These are phyloP conservation scores for Ophiocordyceps robertsii DNA, from an alignment of 2,329 filamentous ascomycete genomes.

Conservation along the genomic window DNA sequence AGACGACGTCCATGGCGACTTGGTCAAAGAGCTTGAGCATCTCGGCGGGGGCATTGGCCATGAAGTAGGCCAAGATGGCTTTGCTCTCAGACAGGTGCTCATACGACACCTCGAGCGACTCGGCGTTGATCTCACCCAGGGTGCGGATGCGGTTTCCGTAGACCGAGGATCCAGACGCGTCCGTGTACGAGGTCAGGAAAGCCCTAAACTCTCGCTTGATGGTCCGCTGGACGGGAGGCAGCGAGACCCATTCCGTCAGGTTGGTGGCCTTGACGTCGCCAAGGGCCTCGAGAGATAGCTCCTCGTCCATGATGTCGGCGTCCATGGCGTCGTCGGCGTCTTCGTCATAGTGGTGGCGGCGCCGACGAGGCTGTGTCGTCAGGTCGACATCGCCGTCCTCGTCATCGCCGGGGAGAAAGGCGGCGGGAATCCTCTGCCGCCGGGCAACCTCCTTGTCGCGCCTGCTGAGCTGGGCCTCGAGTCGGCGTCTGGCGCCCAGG, in stretches of 20 bases:
- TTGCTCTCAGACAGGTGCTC: conserved; percentile 83
- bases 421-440: conserved; percentile 53
- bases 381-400: conserved; percentile 77
- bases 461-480: conserved; percentile 61
- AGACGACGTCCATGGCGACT: conserved; percentile 89
- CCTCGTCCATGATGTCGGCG: conserved; percentile 89
- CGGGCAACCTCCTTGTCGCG: conserved; percentile 61
- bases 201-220: conserved; percentile 96
- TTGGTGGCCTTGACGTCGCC: conserved; percentile 88
- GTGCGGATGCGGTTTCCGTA: conserved; percentile 91
- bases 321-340: conserved; percentile 86
- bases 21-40: conserved; percentile 93
- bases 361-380: conserved; percentile 70
- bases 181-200: conserved; percentile 91
- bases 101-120: conserved; percentile 92
- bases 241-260: conserved; percentile 88
- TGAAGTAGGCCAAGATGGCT: conserved; percentile 86
- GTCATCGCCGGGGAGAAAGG: conserved; percentile 69
- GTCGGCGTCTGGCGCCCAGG: conserved; percentile 49
- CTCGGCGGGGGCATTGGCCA: conserved; percentile 91
- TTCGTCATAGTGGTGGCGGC: conserved; percentile 86
- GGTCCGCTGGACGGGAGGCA: conserved; percentile 78
- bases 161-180: conserved; percentile 77
- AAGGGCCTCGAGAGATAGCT: conserved; percentile 81
- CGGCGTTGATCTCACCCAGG: conserved; percentile 93